Conservation (phyloP, 495 filamentous ascomycete species). For the Wilcoxina mikolae region DNA sequence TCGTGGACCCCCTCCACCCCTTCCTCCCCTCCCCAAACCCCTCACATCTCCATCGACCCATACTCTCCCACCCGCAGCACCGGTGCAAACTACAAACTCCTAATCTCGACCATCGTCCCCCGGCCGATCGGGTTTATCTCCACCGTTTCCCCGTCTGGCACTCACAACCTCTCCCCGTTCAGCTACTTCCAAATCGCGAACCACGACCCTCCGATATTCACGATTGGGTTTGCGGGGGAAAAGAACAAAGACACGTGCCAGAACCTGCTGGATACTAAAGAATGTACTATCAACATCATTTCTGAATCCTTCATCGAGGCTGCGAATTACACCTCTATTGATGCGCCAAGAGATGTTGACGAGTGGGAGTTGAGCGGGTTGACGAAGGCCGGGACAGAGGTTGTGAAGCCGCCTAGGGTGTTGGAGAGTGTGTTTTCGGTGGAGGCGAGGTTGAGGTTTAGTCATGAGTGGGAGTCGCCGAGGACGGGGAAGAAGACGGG, state of each 20-base stretch:
- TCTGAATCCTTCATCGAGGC: slow-evolving; percentile 74
- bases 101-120: slow-evolving; percentile 76
- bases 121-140: slow-evolving; percentile 52
- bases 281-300: slow-evolving; percentile 80
- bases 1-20: slow-evolving; percentile 59
- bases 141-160: slow-evolving; percentile 33
- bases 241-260: slow-evolving; percentile 60
- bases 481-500: slow-evolving; percentile 68
- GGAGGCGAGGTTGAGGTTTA: slow-evolving; percentile 56
- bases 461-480: slow-evolving; percentile 34
- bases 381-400: slow-evolving; percentile 49
- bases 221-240: slow-evolving; percentile 52
- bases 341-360: slow-evolving; percentile 60
- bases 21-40: slow-evolving; percentile 58
- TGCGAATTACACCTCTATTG: slow-evolving; percentile 63
- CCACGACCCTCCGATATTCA: slow-evolving; percentile 82
- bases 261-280: slow-evolving; percentile 54
- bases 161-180: slow-evolving; percentile 71
- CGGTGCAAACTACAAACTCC: slow-evolving; percentile 74
- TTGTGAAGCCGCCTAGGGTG: slow-evolving; percentile 59
- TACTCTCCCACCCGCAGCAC: slow-evolving; percentile 53
- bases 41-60: slow-evolving; percentile 59
- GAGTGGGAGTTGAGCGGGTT: slow-evolving; percentile 75
- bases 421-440: slow-evolving; percentile 67
- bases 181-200: slow-evolving; percentile 69